A percentile compares a stretch with the other conserved stretches of the same genome.
phyloP scores from a whole-genome alignment of 208 protist genomes.

The Trypanosoma scelopori region DNA sequence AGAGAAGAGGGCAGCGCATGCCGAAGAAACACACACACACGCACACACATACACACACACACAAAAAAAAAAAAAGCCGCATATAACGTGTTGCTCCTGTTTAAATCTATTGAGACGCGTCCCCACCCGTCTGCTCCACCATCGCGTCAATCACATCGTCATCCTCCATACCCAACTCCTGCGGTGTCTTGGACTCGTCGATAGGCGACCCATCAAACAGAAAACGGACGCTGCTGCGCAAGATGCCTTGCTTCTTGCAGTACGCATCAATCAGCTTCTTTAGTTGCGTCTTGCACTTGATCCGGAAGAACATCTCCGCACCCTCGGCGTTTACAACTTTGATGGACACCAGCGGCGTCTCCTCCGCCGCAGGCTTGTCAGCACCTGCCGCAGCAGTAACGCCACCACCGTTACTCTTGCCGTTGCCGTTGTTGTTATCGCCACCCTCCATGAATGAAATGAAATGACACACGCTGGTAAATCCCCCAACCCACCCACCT shows the following conservation, averaged over 20 bases:
- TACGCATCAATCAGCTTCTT: constrained; percentile 97
- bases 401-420: constrained; percentile 35
- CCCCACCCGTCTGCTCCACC: constrained; percentile 90
- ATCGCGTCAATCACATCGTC: constrained; percentile 95
- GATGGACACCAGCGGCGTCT: constrained; percentile 82
- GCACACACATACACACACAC: not conserved
- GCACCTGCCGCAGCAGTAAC: constrained; percentile 15
- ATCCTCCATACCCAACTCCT: constrained; percentile 94
- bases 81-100: constrained; percentile 1
- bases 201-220: constrained; percentile 95
- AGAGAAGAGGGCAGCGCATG: too few relatives aligned
- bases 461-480: not conserved
- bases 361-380: constrained; percentile 47
- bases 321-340: constrained; percentile 93
- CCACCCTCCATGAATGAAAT: constrained; percentile 2
- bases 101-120: constrained; percentile 1
- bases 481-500: not conserved
- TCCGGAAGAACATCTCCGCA: constrained; percentile 97
- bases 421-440: constrained; percentile 4
- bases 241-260: constrained; percentile 95
- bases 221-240: constrained; percentile 90
- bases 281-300: constrained; percentile 93
- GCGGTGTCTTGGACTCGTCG: constrained; percentile 90
- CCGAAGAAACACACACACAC: not conserved
- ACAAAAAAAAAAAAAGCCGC: constrained; percentile 18